Evolutionary conservation across 1,284 basidiomycete species (phyloP).

Genomic region (Austroboletus niveus): DNA sequence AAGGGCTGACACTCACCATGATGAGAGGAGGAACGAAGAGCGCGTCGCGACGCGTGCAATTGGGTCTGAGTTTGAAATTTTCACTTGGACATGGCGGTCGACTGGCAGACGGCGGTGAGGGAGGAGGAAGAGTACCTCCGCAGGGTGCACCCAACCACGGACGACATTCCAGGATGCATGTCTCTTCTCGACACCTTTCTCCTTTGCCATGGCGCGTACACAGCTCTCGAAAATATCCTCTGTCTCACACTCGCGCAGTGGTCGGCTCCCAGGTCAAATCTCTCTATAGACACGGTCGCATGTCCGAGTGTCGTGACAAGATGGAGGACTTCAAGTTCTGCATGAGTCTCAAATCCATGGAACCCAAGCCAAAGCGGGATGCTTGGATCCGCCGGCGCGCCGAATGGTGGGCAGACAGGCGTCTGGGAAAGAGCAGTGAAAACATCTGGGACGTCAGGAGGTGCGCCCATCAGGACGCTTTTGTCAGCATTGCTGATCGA

Average conservation of each 20-base stretch:
- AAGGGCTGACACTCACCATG: conserved; percentile 27
- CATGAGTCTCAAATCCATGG: conserved; percentile 77
- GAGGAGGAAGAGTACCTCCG: conserved; percentile 67
- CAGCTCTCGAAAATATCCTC: conserved; percentile 3
- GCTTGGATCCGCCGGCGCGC: conserved; percentile 85
- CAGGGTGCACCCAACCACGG: conserved; percentile 64
- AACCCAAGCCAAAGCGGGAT: conserved; percentile 73
- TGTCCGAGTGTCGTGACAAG: conserved; percentile 76
- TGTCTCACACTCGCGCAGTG: conserved; percentile 44
- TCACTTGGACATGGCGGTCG: conserved; percentile 39
- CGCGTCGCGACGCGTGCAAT: conserved; percentile 35
- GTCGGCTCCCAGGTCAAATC: conserved; percentile 81
- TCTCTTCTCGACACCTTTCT: conserved; percentile 78
- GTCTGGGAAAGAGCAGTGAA: conserved; percentile 80
- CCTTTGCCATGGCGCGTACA: conserved; percentile 65
- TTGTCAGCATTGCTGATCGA: conserved; percentile 1
- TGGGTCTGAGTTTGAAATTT: not conserved
- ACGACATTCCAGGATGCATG: conserved; percentile 82
- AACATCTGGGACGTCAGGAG: conserved; percentile 89
- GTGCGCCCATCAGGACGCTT: conserved; percentile 38
- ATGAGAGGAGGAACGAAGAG: conserved; percentile 20
- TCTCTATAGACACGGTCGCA: conserved; percentile 83
- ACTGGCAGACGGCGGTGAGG: conserved; percentile 52
- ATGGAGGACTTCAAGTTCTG: conserved; percentile 96
- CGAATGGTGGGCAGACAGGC: conserved; percentile 86